These are phyloP conservation scores for Neoboletus brunneissimus DNA, from an alignment of 768 basidiomycete species.

Conservation along the genomic window DNA sequence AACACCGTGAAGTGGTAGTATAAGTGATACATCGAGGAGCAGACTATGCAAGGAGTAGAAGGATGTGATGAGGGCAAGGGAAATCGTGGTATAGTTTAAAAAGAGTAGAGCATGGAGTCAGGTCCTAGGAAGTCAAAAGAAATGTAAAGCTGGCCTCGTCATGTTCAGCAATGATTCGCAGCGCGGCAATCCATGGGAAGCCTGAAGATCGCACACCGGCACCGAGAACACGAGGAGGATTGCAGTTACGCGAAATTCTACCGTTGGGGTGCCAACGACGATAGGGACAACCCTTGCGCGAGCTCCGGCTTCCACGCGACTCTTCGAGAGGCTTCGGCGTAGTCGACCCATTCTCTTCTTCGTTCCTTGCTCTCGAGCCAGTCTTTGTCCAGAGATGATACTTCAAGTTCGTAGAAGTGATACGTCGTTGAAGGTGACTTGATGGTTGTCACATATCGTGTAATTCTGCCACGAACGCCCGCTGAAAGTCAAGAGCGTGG, in stretches of 20 bases:
- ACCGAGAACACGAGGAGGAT: constrained; percentile 4
- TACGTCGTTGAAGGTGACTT: constrained; percentile 76
- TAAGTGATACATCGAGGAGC: constrained; percentile 31
- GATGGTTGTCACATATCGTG: constrained; percentile 81
- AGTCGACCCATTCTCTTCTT: constrained; percentile 85
- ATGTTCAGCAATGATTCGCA: constrained; percentile 11
- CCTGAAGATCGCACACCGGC: constrained; percentile 12
- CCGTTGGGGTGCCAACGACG: constrained; percentile 62
- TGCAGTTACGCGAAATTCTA: constrained; percentile 27
- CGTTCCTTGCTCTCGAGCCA: constrained; percentile 84
- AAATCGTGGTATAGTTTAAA: constrained; percentile 30
- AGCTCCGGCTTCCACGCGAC: constrained; percentile 86
- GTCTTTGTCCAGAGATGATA: constrained; percentile 67
- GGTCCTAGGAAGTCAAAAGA: constrained; percentile 22
- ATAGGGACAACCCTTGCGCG: constrained; percentile 68
- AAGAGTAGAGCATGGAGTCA: constrained; percentile 28
- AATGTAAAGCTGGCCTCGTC: constrained; percentile 17
- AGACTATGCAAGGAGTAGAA: constrained; percentile 30
- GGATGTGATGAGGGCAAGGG: constrained; percentile 13
- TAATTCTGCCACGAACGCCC: constrained; percentile 84
- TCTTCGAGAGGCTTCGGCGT: constrained; percentile 70
- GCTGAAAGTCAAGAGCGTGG: constrained; percentile 47
- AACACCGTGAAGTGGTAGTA: constrained; percentile 15
- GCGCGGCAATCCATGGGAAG: constrained; percentile 9
- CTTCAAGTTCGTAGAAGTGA: constrained; percentile 90